These are phyloP conservation scores for Auriscalpium microsporum DNA, from an alignment of 768 basidiomycete genomes.

Conservation along the genomic window DNA sequence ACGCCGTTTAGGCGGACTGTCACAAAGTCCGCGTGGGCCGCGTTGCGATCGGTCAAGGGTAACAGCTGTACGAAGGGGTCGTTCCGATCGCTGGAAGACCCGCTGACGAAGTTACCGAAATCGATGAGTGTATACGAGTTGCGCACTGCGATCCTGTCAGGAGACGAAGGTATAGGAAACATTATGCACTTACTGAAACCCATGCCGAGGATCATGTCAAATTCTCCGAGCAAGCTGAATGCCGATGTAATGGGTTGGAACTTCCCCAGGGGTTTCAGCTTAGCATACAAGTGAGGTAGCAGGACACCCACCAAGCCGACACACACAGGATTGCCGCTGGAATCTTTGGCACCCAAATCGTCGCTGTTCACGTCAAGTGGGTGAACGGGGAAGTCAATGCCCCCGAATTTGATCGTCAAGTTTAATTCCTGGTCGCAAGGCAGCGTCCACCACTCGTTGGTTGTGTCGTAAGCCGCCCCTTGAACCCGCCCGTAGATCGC, in stretches of 20 bases:
- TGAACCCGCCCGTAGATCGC: conserved; percentile 75
- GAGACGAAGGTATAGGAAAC: not conserved
- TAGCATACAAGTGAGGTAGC: not conserved
- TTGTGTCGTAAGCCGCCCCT: conserved; percentile 56
- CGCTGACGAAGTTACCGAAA: conserved; percentile 60
- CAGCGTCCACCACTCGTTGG: conserved; percentile 55
- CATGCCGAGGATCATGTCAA: conserved; percentile 81
- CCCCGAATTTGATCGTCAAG: conserved; percentile 64
- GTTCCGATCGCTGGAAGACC: conserved; percentile 33
- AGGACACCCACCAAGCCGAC: conserved; percentile 51
- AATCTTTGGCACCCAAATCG: conserved; percentile 43
- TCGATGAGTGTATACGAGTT: conserved; percentile 67
- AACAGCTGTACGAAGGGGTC: conserved; percentile 67
- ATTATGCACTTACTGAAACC: conserved; percentile 48
- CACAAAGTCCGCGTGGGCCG: conserved; percentile 62
- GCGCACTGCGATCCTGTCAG: conserved; percentile 42
- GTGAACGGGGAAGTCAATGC: conserved; percentile 59
- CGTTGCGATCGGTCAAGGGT: conserved; percentile 42
- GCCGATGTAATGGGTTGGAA: conserved; percentile 82
- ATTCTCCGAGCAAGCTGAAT: conserved; percentile 68
- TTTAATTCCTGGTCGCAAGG: conserved; percentile 71
- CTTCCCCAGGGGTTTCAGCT: conserved; percentile 26
- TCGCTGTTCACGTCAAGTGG: conserved; percentile 61
- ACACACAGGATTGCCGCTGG: conserved; percentile 48
- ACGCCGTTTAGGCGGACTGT: conserved; percentile 48